A percentile compares a stretch with the other conserved stretches of the same genome.
These are phyloP conservation scores for Neonectria punicea DNA, from an alignment of 2,329 filamentous ascomycete species.

Conservation along the genomic window DNA sequence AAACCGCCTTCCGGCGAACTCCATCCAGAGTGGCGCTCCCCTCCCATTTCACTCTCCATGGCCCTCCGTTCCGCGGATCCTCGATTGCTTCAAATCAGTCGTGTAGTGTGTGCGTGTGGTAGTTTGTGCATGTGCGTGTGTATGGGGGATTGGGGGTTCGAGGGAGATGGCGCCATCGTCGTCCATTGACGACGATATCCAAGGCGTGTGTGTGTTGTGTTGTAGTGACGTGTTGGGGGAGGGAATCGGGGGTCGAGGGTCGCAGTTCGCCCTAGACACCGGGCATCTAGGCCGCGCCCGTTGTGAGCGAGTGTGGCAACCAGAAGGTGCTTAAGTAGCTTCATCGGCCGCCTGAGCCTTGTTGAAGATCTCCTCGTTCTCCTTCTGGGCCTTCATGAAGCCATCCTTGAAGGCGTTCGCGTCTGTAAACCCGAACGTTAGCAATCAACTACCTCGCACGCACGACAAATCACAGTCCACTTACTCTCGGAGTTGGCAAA, in stretches of 20 bases:
- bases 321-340: constrained; percentile 34
- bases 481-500: constrained; percentile 98
- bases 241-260: constrained; percentile 22
- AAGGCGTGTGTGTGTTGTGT: constrained; percentile 20
- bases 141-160: constrained; percentile 25
- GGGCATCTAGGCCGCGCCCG: constrained; percentile 26
- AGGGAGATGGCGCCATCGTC: constrained; percentile 22
- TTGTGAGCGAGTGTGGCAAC: constrained; percentile 18
- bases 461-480: constrained; percentile 48
- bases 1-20: constrained; percentile 33
- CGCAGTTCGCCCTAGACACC: constrained; percentile 12
- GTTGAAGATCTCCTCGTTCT: constrained; percentile 89
- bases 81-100: constrained; percentile 31
- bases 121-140: constrained; percentile 26
- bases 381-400: constrained; percentile 95
- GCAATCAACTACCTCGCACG: neutral
- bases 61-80: constrained; percentile 35
- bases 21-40: constrained; percentile 25
- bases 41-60: constrained; percentile 35
- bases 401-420: constrained; percentile 98
- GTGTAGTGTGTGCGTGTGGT: constrained; percentile 22
- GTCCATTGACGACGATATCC: constrained; percentile 22
- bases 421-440: constrained; percentile 65
- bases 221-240: constrained; percentile 35
- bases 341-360: constrained; percentile 49